Percentiles rank a stretch among this genome's conserved stretches.
phyloP scores from a whole-genome alignment of 2,329 filamentous ascomycete genomes.

The Aplosporella prunicola region DNA sequence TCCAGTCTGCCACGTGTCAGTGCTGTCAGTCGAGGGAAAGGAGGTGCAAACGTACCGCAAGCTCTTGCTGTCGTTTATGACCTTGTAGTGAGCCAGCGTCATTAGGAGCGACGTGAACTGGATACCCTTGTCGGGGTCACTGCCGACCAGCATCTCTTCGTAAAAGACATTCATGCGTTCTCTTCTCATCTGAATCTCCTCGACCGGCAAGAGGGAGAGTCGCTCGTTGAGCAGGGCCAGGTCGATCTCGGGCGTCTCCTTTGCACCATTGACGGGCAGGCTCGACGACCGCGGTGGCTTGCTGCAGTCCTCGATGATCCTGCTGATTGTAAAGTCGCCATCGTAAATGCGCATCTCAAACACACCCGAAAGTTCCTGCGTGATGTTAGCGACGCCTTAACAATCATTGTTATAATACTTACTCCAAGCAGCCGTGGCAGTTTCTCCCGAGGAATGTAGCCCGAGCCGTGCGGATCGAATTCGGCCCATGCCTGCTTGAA shows the following conservation, averaged over 20 bases:
- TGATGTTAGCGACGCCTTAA: not conserved
- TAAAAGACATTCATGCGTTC: constrained; percentile 88
- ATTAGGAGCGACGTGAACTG: constrained; percentile 87
- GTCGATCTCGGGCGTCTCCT: constrained; percentile 48
- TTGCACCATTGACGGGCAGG: constrained; percentile 35
- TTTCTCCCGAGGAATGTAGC: constrained; percentile 80
- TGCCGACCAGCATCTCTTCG: constrained; percentile 89
- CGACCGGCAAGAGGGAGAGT: constrained; percentile 62
- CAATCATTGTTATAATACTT: constrained; percentile 24
- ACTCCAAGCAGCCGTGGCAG: constrained; percentile 81
- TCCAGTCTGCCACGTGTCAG: constrained; percentile 54
- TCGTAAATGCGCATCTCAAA: constrained; percentile 98
- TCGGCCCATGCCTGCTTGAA: constrained; percentile 99
- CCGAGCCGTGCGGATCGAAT: constrained; percentile 82
- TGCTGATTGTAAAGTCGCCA: constrained; percentile 75
- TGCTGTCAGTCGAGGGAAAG: not conserved
- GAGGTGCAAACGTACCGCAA: constrained; percentile 49
- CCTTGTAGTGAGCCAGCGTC: constrained; percentile 96
- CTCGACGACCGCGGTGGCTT: constrained; percentile 44
- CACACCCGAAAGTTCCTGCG: constrained; percentile 72
- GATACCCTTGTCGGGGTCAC: constrained; percentile 81
- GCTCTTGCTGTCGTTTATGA: constrained; percentile 96
- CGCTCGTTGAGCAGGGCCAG: constrained; percentile 65
- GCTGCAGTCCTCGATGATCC: constrained; percentile 76
- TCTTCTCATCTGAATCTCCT: constrained; percentile 64